Evolutionary conservation across 371 early-diverging fungal genomes (phyloP), one percentile per base, ranked within the genome.

Genomic region (Apophysomyces variabilis): DNA sequence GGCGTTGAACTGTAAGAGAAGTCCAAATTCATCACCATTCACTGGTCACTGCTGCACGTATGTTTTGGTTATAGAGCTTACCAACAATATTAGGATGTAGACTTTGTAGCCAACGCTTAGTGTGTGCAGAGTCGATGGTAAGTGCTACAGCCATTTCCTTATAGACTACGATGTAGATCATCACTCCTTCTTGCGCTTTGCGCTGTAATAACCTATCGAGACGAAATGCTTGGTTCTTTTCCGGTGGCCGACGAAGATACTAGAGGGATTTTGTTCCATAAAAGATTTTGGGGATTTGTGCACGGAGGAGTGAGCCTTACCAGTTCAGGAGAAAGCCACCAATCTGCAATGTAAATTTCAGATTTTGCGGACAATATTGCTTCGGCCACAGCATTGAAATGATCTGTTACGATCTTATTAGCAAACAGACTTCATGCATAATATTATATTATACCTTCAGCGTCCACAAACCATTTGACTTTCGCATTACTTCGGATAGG

Each of bases 101-200:
- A 14, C 79, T 80, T 68, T 90, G 88, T 26, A 97, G 83, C 78
- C 86, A 83, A 61, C 74, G 75, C 73, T 95, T 93, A 14, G 96
- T 94, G 67, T 95, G 90, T 1, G 84, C 85, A 13, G 95, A 94
- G 66, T 92, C 85, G 58, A 92, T 84, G 0, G 93, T 82, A 35
- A 97, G 75, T 4, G 96, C 92, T 9, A 92, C 80, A 0, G 91
- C 77, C 63, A 95, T 85, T 68, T 97, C 96, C 75, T 95, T 94
- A 83, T 95, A 97, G 4, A 97, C 83, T 0, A 94, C 82, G 50
- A 97, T 88, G 68, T 93, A 95, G 64, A 97, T 93, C 80, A 87
- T 89, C 50, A 97, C 91, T 7, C 96, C 96, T 72, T 94, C 88
- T 71, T 87, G 83, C 12, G 98, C 98, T 75, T 94, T 93, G 67